Percentiles rank a stretch among this genome's conserved stretches.
phyloP scores from a whole-genome alignment of 1,139 yeast genomes.

The Blastobotrys persicus region DNA sequence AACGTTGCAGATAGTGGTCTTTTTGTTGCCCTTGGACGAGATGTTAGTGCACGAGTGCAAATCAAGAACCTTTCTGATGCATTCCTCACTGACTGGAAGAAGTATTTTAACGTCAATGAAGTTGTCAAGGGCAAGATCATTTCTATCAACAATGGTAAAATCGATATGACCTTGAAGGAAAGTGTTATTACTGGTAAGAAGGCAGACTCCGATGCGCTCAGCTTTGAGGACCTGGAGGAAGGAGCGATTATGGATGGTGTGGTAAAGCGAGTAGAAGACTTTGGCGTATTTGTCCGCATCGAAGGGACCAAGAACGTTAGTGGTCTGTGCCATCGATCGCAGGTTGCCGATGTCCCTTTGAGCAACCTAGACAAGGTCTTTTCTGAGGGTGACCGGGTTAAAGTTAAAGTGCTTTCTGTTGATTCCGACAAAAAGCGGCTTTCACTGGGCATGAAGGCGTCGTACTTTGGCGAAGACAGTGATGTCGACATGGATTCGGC shows the following conservation, averaged over 20 bases:
- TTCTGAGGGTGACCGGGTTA: slow-evolving; percentile 85
- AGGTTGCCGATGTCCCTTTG: slow-evolving; percentile 73
- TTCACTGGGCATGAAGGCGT: slow-evolving; percentile 91
- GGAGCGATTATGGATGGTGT: slow-evolving; percentile 76
- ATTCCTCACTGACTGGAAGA: slow-evolving; percentile 84
- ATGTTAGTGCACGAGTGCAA: slow-evolving; percentile 75
- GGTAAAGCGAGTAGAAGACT: slow-evolving; percentile 73
- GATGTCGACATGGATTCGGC: slow-evolving; percentile 40
- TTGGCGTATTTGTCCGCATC: slow-evolving; percentile 84
- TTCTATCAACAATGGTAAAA: slow-evolving; percentile 52
- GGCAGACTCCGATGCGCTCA: slow-evolving; percentile 43
- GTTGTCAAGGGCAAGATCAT: slow-evolving; percentile 72
- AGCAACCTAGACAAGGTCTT: slow-evolving; percentile 56
- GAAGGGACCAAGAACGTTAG: slow-evolving; percentile 72
- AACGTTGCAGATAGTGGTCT: slow-evolving; percentile 76
- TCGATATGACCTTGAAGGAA: slow-evolving; percentile 77
- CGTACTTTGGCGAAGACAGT: slow-evolving; percentile 60
- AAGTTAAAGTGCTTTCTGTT: slow-evolving; percentile 69
- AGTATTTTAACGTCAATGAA: slow-evolving; percentile 66
- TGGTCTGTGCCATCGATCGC: slow-evolving; percentile 85
- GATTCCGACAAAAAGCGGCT: slow-evolving; percentile 67
- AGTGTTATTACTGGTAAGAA: slow-evolving; percentile 73
- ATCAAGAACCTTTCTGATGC: slow-evolving; percentile 80
- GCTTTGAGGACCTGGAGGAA: slow-evolving; percentile 59
- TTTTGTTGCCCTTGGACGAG: slow-evolving; percentile 72